Base-by-base conservation (phyloP, 495 filamentous ascomycete species). In the Cladorrhinum samala region DNA sequence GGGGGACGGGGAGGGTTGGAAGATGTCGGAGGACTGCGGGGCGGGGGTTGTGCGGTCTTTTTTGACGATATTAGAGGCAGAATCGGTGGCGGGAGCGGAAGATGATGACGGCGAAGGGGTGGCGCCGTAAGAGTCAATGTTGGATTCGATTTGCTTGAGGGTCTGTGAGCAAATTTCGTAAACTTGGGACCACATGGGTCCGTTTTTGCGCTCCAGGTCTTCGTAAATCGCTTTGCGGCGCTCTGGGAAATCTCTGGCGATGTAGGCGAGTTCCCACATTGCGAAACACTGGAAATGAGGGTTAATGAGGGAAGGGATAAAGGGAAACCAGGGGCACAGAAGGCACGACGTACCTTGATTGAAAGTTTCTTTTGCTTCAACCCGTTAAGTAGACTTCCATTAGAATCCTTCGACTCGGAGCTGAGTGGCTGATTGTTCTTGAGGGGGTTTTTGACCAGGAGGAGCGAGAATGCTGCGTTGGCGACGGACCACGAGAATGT, bases 251-350 rank as follows among this genome's bases (percentile, higher is more conserved):
- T 82, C 80, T 47, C 85, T 77, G 45, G 88, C 83, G 56, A 96
- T 94, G 52, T 85, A 77, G 24, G 79, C 77, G 17, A 97, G 75
- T 65, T 98, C 93, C 87, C 91, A 94, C 72, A 95, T 89, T 20
- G 93, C 92, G 65, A 92, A 92, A 3, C 81, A 72, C 72, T 89
- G 72, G 2, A 44, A 23, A 5, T 13, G 50, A 72, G 58, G 72
- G 65, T 55, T 20, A 19, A 27, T 17, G 8, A 19, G 21, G 6
- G 6, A n/a, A 42, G 21, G 46, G 20, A 20, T 7, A 17, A 2
- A 53, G 50, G 58, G 52, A 20, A 51, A 63, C n/a, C n/a, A n/a
- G n/a, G n/a, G n/a, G n/a, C n/a, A n/a, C n/a, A n/a, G n/a, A n/a
- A n/a, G n/a, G n/a, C n/a, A n/a, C n/a, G n/a, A n/a, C 72, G 60